phyloP scores from a whole-genome alignment of 495 filamentous ascomycete genomes.

The Aspergillus funiculosus region DNA sequence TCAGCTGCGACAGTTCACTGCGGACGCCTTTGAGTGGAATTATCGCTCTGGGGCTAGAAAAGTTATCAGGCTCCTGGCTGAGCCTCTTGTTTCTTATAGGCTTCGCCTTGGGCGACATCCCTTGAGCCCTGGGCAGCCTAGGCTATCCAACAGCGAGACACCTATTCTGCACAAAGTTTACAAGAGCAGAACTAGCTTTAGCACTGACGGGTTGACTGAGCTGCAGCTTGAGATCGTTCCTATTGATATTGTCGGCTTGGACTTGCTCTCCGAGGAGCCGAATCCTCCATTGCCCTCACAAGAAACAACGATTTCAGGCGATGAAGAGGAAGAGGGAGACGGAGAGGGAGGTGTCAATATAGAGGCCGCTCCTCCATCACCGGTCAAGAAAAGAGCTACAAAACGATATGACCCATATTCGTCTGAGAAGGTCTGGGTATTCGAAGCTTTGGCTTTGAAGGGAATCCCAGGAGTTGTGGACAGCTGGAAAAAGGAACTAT shows the following conservation, averaged over 20 bases:
- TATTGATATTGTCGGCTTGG: constrained; percentile 66
- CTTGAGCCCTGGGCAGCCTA: constrained; percentile 19
- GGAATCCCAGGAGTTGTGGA: constrained; percentile 68
- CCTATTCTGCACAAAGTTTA: constrained; percentile 53
- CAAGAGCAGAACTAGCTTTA: constrained; percentile 59
- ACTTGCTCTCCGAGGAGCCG: constrained; percentile 63
- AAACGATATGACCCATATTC: constrained; percentile 62
- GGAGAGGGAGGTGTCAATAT: constrained; percentile 36
- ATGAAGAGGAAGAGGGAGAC: constrained; percentile 50
- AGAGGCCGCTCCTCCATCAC: constrained; percentile 24
- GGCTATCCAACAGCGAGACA: constrained; percentile 27
- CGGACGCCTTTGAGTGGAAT: constrained; percentile 81
- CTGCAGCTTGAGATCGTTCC: constrained; percentile 74
- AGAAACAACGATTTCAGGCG: constrained; percentile 48
- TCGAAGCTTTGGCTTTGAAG: constrained; percentile 61
- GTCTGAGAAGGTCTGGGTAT: constrained; percentile 67
- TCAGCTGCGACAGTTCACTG: constrained; percentile 64
- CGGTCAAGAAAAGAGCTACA: constrained; percentile 39
- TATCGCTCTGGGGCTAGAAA: constrained; percentile 74
- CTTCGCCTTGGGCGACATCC: constrained; percentile 42
- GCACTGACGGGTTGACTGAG: constrained; percentile 69
- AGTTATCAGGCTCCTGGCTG: constrained; percentile 74
- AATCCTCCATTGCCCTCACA: constrained; percentile 44
- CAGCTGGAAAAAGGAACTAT: constrained; percentile 65
- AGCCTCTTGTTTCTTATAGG: constrained; percentile 64